These are phyloP conservation scores for Fagopyrum esculentum DNA, from an alignment of 148 eudicot genomes.

Conservation along the genomic window DNA sequence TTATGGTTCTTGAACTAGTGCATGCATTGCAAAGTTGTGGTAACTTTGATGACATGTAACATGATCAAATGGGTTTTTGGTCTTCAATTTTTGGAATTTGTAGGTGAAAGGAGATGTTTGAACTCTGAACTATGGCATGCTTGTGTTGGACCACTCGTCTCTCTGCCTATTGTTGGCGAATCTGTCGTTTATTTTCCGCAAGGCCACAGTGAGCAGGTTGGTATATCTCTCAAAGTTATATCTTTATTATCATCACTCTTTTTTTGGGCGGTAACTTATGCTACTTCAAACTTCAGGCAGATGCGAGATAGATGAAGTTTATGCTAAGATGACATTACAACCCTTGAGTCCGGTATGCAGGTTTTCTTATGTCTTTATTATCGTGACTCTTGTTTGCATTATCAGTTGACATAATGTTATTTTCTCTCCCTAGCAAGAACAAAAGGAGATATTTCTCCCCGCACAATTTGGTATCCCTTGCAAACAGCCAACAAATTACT, in stretches of 20 bases:
- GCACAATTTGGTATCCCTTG: slow-evolving; percentile 51
- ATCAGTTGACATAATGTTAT: neutral
- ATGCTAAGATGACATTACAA: slow-evolving; percentile 66
- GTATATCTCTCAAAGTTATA: neutral
- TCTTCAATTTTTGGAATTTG: slow-evolving; percentile 14
- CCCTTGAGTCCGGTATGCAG: slow-evolving; percentile 51
- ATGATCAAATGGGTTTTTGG: too few species aligned
- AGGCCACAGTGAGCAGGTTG: slow-evolving; percentile 66
- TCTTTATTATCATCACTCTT: slow-evolving; percentile 1
- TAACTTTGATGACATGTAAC: too few species aligned
- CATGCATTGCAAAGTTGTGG: too few species aligned
- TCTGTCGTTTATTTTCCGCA: slow-evolving; percentile 62
- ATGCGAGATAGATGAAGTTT: slow-evolving; percentile 48
- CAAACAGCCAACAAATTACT: slow-evolving; percentile 72
- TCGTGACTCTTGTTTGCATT: neutral
- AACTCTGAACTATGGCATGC: slow-evolving; percentile 75
- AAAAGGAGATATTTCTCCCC: slow-evolving; percentile 57
- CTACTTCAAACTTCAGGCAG: slow-evolving; percentile 30
- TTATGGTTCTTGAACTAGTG: too few species aligned
- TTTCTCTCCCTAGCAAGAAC: slow-evolving; percentile 43
- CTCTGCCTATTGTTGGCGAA: slow-evolving; percentile 47
- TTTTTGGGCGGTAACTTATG: slow-evolving; percentile 10
- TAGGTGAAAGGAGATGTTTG: slow-evolving; percentile 47
- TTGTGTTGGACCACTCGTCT: slow-evolving; percentile 69
- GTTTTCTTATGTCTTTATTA: neutral